Percentiles rank a stretch among this genome's conserved stretches.
phyloP scores from a whole-genome alignment of 106 monocot species.

The Agapanthus africanus region DNA sequence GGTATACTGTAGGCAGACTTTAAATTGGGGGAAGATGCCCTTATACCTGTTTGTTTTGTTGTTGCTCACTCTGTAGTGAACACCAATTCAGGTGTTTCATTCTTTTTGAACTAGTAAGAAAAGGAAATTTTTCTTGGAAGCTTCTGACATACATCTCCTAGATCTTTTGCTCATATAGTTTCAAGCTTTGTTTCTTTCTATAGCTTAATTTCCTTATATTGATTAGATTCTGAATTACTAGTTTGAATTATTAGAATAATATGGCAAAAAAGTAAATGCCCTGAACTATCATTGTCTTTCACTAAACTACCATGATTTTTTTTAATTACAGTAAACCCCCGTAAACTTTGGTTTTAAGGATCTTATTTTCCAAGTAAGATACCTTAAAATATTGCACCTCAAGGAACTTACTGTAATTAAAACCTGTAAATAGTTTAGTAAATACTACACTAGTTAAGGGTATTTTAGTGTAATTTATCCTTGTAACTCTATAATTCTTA shows the following conservation, averaged over 20 bases:
- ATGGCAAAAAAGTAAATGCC: too few species aligned
- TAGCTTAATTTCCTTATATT: neutral
- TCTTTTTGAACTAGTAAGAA: constrained; percentile 10
- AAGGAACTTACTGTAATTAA: too few species aligned
- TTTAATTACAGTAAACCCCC: too few species aligned
- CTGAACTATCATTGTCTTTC: too few species aligned
- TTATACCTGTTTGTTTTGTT: neutral
- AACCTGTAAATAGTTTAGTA: too few species aligned
- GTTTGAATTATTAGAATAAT: neutral
- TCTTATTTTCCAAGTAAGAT: too few species aligned
- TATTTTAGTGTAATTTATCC: too few species aligned
- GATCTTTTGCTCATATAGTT: neutral
- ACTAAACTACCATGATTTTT: too few species aligned
- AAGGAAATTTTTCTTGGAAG: neutral
- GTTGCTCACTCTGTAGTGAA: constrained; percentile 1
- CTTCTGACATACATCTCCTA: neutral
- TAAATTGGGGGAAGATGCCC: neutral
- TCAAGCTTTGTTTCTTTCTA: neutral
- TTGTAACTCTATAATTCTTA: neutral
- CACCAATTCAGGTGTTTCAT: constrained; percentile 6
- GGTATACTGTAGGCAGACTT: constrained; percentile 1
- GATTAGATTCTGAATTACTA: neutral
- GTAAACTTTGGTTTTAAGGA: too few species aligned
- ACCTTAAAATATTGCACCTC: too few species aligned
- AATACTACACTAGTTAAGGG: too few species aligned